These are phyloP conservation scores for Penicillium paradoxum DNA, from an alignment of 495 filamentous ascomycete species.

Conservation along the genomic window DNA sequence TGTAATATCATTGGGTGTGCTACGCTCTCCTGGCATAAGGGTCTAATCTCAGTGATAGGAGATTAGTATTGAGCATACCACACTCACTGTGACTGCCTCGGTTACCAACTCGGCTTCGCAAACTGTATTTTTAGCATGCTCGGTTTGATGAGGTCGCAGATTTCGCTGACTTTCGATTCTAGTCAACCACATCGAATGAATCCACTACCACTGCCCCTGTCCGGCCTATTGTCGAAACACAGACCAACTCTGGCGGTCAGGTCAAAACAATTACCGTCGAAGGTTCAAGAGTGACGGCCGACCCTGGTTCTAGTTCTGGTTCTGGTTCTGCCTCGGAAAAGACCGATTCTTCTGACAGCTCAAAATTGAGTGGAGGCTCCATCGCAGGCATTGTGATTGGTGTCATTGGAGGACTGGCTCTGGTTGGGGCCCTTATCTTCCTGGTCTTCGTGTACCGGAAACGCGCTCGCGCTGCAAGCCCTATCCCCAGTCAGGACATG, in stretches of 20 bases:
- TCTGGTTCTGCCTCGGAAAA: constrained; percentile 9
- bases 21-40: constrained; percentile 13
- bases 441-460: constrained; percentile 42
- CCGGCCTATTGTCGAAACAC: constrained; percentile 31
- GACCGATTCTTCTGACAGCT: constrained; percentile 9
- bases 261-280: constrained; percentile 50
- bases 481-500: constrained; percentile 33
- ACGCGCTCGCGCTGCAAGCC: constrained; percentile 29
- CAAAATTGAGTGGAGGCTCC: constrained; percentile 31
- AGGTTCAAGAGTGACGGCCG: constrained; percentile 31
- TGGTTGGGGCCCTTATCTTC: constrained; percentile 35
- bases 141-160: not conserved
- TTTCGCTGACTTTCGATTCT: constrained; percentile 14
- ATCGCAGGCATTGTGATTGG: constrained; percentile 50
- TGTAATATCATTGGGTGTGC: not conserved
- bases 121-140: constrained; percentile 12
- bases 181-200: constrained; percentile 24
- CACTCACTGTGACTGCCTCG: constrained; percentile 10
- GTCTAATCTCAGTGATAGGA: constrained; percentile 22
- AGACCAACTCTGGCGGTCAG: constrained; percentile 43
- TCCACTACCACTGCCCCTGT: constrained; percentile 34
- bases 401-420: constrained; percentile 40
- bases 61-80: constrained; percentile 10
- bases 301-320: constrained; percentile 7
- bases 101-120: constrained; percentile 5